phyloP scores from a whole-genome alignment of 306 rosid genomes.

The Amphicarpaea edgeworthii region DNA sequence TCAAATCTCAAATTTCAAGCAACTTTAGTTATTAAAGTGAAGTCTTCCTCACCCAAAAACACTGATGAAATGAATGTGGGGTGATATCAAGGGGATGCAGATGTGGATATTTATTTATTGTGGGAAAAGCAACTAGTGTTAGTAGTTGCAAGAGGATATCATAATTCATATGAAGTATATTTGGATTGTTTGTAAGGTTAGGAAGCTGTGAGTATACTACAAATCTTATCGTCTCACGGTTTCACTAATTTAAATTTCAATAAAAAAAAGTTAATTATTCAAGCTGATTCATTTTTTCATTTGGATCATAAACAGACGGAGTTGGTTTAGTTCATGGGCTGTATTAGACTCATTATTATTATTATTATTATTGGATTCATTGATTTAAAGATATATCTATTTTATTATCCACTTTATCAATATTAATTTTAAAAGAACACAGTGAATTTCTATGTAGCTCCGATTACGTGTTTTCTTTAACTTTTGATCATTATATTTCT shows the following conservation, averaged over 20 bases:
- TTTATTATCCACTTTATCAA: too few relatives aligned
- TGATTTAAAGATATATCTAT: too few relatives aligned
- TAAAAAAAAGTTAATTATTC: too few relatives aligned
- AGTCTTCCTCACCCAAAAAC: slow-evolving; percentile 37
- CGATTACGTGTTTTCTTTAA: too few relatives aligned
- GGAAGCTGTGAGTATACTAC: neutral
- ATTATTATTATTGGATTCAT: too few relatives aligned
- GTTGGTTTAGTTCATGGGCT: too few relatives aligned
- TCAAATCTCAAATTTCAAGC: slow-evolving; percentile 29
- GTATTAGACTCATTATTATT: too few relatives aligned
- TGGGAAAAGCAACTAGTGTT: slow-evolving; percentile 18
- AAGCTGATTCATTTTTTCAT: too few relatives aligned
- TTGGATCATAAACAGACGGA: too few relatives aligned
- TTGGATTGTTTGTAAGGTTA: slow-evolving; percentile 17
- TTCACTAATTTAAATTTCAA: neutral
- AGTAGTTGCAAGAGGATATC: slow-evolving; percentile 1
- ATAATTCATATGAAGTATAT: slow-evolving; percentile 14
- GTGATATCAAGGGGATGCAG: slow-evolving; percentile 15
- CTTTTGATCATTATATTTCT: too few relatives aligned
- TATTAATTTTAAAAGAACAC: too few relatives aligned
- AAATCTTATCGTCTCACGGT: neutral
- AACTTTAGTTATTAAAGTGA: slow-evolving; percentile 32
- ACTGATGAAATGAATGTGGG: slow-evolving; percentile 26
- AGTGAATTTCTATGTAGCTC: too few relatives aligned
- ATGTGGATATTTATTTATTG: slow-evolving; percentile 32